Evolutionary conservation across 768 basidiomycete species (phyloP).

Genomic region (Exidia glandulosa): DNA sequence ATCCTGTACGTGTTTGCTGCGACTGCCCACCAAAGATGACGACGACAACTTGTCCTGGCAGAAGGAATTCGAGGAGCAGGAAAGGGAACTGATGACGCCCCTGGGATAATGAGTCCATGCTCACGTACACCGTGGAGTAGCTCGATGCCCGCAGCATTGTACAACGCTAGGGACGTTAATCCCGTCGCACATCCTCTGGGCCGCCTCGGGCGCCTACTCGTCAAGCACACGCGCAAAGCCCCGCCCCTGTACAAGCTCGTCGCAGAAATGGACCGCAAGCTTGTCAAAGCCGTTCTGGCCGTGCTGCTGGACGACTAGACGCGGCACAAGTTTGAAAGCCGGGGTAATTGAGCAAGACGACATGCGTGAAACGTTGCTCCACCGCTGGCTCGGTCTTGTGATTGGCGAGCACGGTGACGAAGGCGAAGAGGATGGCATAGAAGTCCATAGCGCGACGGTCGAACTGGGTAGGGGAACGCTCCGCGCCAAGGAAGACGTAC

Average conservation of each 20-base stretch:
- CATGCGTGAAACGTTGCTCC: slow-evolving; percentile 46
- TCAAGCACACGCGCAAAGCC: slow-evolving; percentile 62
- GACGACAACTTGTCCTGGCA: slow-evolving; percentile 61
- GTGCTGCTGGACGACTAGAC: slow-evolving; percentile 50
- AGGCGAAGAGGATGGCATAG: slow-evolving; percentile 83
- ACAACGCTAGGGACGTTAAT: slow-evolving; percentile 52
- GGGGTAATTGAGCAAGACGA: slow-evolving; percentile 68
- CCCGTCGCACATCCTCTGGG: slow-evolving; percentile 51
- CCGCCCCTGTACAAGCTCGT: slow-evolving; percentile 77
- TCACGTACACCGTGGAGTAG: slow-evolving; percentile 70
- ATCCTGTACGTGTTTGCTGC: slow-evolving; percentile 64
- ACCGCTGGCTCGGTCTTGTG: slow-evolving; percentile 49
- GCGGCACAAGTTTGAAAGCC: slow-evolving; percentile 72
- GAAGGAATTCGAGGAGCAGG: slow-evolving; percentile 57
- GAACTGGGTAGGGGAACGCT: slow-evolving; percentile 64
- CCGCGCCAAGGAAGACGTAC: slow-evolving; percentile 63
- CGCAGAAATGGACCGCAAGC: slow-evolving; percentile 76
- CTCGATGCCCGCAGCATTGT: slow-evolving; percentile 76
- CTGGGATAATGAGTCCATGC: slow-evolving; percentile 54
- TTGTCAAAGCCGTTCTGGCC: slow-evolving; percentile 80
- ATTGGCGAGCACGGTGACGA: slow-evolving; percentile 79
- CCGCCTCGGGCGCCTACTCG: slow-evolving; percentile 55
- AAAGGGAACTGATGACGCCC: slow-evolving; percentile 67
- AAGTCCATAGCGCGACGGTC: slow-evolving; percentile 71
- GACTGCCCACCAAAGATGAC: slow-evolving; percentile 43